Percentiles rank a stretch among this genome's conserved stretches.
Evolutionary conservation across 2,329 filamentous ascomycete species (phyloP).

Genomic region (Fusarium sp.): DNA sequence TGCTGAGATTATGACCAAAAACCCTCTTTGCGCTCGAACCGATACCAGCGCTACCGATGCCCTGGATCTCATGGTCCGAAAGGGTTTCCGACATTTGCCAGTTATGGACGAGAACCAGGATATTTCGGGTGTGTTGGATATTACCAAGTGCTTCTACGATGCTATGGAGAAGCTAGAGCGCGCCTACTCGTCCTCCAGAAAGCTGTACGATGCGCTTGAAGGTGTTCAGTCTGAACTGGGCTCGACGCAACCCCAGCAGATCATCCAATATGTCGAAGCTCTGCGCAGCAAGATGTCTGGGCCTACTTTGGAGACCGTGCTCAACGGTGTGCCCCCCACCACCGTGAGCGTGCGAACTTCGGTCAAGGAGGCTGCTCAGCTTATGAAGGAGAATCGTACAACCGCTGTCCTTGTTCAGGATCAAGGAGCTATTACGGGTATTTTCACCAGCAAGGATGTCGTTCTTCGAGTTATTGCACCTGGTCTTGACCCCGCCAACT

Average conservation of each 20-base stretch:
- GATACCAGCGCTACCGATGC: constrained; percentile 99
- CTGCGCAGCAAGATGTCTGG: constrained; percentile 97
- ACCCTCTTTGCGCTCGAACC: constrained; percentile 95
- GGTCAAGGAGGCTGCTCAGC: constrained; percentile 91
- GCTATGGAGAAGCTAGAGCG: constrained; percentile 99
- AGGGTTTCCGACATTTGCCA: constrained; percentile 95
- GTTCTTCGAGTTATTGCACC: constrained; percentile 97
- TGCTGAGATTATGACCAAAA: constrained; percentile 99
- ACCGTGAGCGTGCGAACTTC: constrained; percentile 96
- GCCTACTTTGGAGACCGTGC: constrained; percentile 91
- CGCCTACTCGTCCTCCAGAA: constrained; percentile 96
- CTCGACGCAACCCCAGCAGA: constrained; percentile 95
- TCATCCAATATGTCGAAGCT: constrained; percentile 98
- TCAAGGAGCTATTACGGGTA: constrained; percentile 96
- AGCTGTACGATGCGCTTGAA: constrained; percentile 96
- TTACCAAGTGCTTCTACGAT: constrained; percentile 99
- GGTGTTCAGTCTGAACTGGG: constrained; percentile 97
- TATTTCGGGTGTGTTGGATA: constrained; percentile 97
- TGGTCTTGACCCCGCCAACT: constrained; percentile 91
- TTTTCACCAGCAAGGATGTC: constrained; percentile 99
- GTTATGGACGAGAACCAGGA: constrained; percentile 99
- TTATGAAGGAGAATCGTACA: constrained; percentile 99
- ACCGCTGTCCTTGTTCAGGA: constrained; percentile 97
- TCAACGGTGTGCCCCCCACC: constrained; percentile 90
- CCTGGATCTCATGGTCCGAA: constrained; percentile 96